Evolutionary conservation across 345 rosid species (phyloP).

Genomic region (Gossypium australe): DNA sequence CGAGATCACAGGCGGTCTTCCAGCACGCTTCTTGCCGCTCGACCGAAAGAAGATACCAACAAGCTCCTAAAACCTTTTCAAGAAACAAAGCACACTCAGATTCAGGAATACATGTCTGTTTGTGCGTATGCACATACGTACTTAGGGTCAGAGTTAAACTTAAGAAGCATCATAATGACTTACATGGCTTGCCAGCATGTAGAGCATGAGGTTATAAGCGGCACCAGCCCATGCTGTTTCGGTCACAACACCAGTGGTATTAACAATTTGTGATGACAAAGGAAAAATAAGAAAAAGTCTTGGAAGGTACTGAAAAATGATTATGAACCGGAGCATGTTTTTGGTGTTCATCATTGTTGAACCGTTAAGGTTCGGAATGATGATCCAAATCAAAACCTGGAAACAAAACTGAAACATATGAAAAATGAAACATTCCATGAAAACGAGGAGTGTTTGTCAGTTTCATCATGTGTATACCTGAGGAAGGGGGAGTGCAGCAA

Average conservation of each 20-base stretch:
- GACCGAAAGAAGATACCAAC: slow-evolving; percentile 86
- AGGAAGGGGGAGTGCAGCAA: slow-evolving; percentile 88
- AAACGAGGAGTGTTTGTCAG: neutral
- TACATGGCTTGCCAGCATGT: slow-evolving; percentile 98
- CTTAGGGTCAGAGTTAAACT: neutral
- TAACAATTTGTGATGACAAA: slow-evolving; percentile 69
- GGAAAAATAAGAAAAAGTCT: slow-evolving; percentile 68
- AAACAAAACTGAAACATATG: slow-evolving; percentile 7
- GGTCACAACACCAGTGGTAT: slow-evolving; percentile 82
- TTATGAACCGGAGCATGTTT: slow-evolving; percentile 72
- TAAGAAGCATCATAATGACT: slow-evolving; percentile 17
- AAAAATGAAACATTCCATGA: neutral
- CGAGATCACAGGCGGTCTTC: slow-evolving; percentile 53
- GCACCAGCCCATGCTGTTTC: slow-evolving; percentile 98
- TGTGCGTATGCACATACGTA: neutral
- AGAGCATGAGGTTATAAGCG: slow-evolving; percentile 82
- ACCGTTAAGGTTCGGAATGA: slow-evolving; percentile 66
- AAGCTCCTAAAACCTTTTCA: slow-evolving; percentile 84
- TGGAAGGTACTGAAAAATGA: slow-evolving; percentile 79
- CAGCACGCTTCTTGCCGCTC: slow-evolving; percentile 87
- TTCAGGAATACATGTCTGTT: neutral
- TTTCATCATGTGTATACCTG: slow-evolving; percentile 39
- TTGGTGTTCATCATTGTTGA: slow-evolving; percentile 78
- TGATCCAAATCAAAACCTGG: slow-evolving; percentile 76
- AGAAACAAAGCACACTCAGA: neutral